Base-by-base conservation (phyloP, 2,329 filamentous ascomycete genomes). In the Fusarium anthophilum region DNA sequence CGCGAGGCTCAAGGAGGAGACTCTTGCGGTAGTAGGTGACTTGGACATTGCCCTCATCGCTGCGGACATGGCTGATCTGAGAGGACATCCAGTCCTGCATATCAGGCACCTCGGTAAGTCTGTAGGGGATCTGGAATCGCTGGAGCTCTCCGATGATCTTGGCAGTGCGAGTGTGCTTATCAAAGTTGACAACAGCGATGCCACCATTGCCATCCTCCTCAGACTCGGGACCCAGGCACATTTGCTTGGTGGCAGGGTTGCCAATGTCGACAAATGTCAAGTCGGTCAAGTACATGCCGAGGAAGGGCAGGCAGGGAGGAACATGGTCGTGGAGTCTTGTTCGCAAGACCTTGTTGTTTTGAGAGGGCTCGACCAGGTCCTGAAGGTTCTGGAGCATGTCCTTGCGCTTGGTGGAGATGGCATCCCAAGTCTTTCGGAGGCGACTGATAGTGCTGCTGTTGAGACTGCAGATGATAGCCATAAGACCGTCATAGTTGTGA, bases 131-230 rank as follows among this genome's bases (percentile, higher is more conserved):
- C 83, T 99, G 96, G 85, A 98, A 98, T 24, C 95, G 92, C 82
- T 99, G 96, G 13, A 99, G 89, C 78, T 98, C 96, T 72, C 94
- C 94, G 78, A 99, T 97, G 80, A 98, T 97, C 83, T 95, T 96
- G 51, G 96, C 95, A 6, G 95, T 98, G 76, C 95, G 94, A 78
- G 91, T 93, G 81, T 98, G 95, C 84, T 98, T 98, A 86, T 98
- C 96, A 78, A 98, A 98, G 84, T 99, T 99, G 87, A 99, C 94
- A 38, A 98, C 94, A 0, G 91, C 91, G 78, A 94, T 88, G 32
- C 91, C 89, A 22, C 90, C 88, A 20, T 91, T 88, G 39, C 90
- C 88, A 37, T 91, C 88, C n/a, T 93, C 90, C 20, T 87, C 86
- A 12, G 86, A 85, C 80, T 87, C 82, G 28, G 76, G 76, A 30